Base-by-base conservation (phyloP, 2,329 filamentous ascomycete genomes). In the Plectosphaerella cucumerina region DNA sequence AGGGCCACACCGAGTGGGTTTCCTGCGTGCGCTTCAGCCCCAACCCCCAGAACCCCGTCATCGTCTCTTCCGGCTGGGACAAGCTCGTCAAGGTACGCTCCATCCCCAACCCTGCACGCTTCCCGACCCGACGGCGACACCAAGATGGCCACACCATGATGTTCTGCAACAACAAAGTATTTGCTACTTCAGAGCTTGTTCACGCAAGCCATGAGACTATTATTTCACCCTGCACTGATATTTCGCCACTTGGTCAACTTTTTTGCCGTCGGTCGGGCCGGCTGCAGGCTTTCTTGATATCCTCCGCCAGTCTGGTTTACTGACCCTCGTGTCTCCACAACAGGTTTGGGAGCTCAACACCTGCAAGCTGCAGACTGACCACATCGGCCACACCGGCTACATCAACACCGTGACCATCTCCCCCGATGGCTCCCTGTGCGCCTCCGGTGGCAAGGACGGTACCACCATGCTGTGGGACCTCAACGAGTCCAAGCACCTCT, bases 321-420 rank as follows among this genome's bases (percentile, higher is more conserved):
- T 42, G 18, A 42, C 18, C 20, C 20, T 6, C 18, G n/a, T 31
- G 26, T 39, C 6, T 10, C 23, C n/a, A 6, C 22, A 39, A 50
- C 59, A 99, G 94, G 94, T 97, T 74, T 99, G 94, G 94, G 94
- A 97, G 81, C 90, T 99, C 72, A 92, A 91, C 67, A 94, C 90
- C 77, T 99, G 94, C 90, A 92, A 94, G 79, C 88, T 97, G 75
- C 94, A 99, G 85, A 99, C 94, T 70, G 94, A 99, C 85, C 94
- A 99, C 87, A 96, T 96, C 68, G 94, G 94, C 76, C 94, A 99
- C 87, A 93, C 91, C 66, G 94, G 94, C 71, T 97, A 97, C 86
- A 97, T 94, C 85, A 99, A 99, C 89, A 96, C 94, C 72, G 94
- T 99, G 76, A 99, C 94, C 79, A 97, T 99, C 86, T 97, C 94